Percentiles rank a stretch among this genome's conserved stretches.
phyloP scores from a whole-genome alignment of 192 early-diverging fungal genomes.

The Spizellomyces punctatus region DNA sequence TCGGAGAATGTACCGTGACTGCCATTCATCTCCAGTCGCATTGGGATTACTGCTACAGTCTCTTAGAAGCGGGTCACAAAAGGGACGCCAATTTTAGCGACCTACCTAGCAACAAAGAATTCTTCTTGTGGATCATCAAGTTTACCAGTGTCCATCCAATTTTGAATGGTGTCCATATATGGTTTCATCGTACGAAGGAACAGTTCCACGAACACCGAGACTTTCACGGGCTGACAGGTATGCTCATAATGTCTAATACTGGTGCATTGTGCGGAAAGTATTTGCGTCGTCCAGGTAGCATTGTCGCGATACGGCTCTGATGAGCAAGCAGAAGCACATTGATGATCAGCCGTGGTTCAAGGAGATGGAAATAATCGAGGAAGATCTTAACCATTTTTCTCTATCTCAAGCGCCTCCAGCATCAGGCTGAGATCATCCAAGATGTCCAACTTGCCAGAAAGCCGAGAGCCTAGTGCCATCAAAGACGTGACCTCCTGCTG shows the following conservation, averaged over 20 bases:
- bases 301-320: neutral
- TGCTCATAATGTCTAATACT: neutral
- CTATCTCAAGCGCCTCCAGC: neutral
- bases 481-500: slow-evolving; percentile 9
- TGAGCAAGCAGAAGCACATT: neutral
- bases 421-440: neutral
- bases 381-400: neutral
- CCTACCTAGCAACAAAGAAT: slow-evolving; percentile 21
- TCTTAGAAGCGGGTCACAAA: neutral
- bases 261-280: neutral
- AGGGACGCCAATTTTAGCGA: neutral
- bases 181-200: slow-evolving; percentile 4
- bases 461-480: slow-evolving; percentile 1
- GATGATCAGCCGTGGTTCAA: neutral
- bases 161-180: slow-evolving; percentile 9
- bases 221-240: neutral
- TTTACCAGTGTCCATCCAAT: slow-evolving; percentile 23
- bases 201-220: neutral
- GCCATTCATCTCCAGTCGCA: neutral
- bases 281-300: neutral
- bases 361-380: no score
- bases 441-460: neutral
- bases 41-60: neutral
- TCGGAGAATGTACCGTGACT: neutral
- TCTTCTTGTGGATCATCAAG: slow-evolving; percentile 24